phyloP scores from a whole-genome alignment of 352 stramenopile genomes.

The Globisporangium camurandrum region DNA sequence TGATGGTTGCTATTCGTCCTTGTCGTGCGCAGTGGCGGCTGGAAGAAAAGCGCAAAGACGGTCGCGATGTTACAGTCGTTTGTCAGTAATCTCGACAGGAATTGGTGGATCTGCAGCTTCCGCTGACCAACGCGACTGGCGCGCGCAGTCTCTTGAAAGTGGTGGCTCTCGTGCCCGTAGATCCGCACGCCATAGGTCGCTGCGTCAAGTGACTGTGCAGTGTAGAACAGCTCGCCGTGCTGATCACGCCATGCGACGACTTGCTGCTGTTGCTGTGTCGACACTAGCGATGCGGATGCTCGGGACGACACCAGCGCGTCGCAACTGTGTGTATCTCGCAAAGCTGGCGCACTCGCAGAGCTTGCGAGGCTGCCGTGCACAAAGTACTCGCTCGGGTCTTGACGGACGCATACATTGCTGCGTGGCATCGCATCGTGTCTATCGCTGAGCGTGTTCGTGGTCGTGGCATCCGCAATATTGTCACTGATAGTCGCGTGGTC shows the following conservation, averaged over 20 bases:
- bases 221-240: slow-evolving; percentile 30
- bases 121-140: slow-evolving; percentile 14
- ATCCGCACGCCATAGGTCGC: neutral
- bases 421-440: neutral
- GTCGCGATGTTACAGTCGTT: too few relatives aligned
- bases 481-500: too few relatives aligned
- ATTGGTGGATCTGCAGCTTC: slow-evolving; percentile 18
- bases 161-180: slow-evolving; percentile 28
- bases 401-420: neutral
- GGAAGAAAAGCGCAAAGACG: neutral
- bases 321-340: neutral
- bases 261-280: slow-evolving; percentile 8
- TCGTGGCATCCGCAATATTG: too few relatives aligned
- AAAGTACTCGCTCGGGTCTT: slow-evolving; percentile 3
- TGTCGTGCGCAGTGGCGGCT: too few relatives aligned
- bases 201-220: slow-evolving; percentile 2
- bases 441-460: too few relatives aligned
- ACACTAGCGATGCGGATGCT: too few relatives aligned
- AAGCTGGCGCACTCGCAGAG: too few relatives aligned
- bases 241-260: slow-evolving; percentile 19
- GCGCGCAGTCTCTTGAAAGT: slow-evolving; percentile 21
- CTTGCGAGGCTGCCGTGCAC: neutral
- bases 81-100: slow-evolving; percentile 22
- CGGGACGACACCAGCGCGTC: too few relatives aligned
- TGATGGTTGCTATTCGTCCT: too few relatives aligned